A percentile compares a stretch with the other conserved stretches of the same genome.
Conservation (phyloP, 106 monocot genomes). For the Agapanthus africanus region DNA sequence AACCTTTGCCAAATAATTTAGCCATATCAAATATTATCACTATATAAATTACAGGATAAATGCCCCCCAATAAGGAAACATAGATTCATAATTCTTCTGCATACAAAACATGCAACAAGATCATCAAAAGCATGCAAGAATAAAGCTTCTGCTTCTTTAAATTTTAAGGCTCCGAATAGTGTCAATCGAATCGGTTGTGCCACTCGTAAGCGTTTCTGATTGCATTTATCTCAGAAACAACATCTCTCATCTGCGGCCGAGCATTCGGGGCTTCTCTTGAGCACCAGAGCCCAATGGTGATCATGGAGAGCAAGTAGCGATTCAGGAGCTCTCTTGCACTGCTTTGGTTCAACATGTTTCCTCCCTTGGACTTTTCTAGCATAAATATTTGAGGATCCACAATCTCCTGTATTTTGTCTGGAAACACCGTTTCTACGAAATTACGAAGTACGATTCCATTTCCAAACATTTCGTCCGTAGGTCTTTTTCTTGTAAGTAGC, state of each 20-base stretch:
- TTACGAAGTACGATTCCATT: background rate
- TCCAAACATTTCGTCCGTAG: conserved; percentile 13
- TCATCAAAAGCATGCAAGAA: too few species aligned
- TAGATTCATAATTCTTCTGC: too few species aligned
- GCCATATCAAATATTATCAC: too few species aligned
- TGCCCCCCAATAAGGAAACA: too few species aligned
- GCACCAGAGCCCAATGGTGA: conserved; percentile 16
- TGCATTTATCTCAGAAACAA: conserved; percentile 4
- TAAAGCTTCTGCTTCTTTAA: too few species aligned
- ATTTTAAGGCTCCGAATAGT: too few species aligned
- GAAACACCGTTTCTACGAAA: conserved; percentile 11
- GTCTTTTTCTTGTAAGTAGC: conserved; percentile 18
- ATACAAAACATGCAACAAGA: too few species aligned
- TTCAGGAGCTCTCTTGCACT: background rate
- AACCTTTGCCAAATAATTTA: too few species aligned
- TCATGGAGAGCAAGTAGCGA: background rate
- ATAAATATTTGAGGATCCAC: conserved; percentile 9
- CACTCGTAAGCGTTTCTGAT: background rate
- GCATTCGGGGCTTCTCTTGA: conserved; percentile 19
- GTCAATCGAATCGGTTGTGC: too few species aligned
- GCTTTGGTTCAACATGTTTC: background rate
- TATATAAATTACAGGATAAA: too few species aligned
- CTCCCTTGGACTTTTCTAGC: background rate
- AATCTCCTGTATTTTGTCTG: conserved; percentile 11
- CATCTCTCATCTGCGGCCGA: conserved; percentile 12